phyloP scores from a whole-genome alignment of 2,329 filamentous ascomycete species.

The Fusarium ramigenum region DNA sequence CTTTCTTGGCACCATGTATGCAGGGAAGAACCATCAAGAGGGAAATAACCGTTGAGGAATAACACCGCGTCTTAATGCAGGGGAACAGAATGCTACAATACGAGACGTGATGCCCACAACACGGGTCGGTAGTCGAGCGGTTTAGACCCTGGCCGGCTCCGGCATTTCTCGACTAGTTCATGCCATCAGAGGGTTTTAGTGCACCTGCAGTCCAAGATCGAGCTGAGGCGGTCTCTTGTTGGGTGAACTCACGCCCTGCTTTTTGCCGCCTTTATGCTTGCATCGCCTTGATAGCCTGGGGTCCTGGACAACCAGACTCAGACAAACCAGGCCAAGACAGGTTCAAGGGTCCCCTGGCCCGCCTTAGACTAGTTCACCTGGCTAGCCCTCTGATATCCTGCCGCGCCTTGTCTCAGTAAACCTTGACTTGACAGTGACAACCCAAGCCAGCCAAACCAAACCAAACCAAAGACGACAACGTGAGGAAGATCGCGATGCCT shows the following conservation, averaged over 20 bases:
- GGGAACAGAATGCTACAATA: conserved; percentile 10
- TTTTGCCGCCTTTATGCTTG: conserved; percentile 1
- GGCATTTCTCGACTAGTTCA: conserved; percentile 30
- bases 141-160: conserved; percentile 20
- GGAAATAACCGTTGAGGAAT: background rate
- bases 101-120: background rate
- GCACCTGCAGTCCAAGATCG: conserved; percentile 20
- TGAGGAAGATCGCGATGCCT: conserved; percentile 17
- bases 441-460: background rate
- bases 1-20: background rate
- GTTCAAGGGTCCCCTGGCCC: conserved; percentile 21
- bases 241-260: conserved; percentile 6
- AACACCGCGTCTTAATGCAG: conserved; percentile 1
- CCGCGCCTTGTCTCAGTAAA: conserved; percentile 30
- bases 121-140: conserved; percentile 8
- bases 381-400: conserved; percentile 12
- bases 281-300: background rate
- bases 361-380: conserved; percentile 6
- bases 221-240: conserved; percentile 19
- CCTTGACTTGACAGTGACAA: conserved; percentile 19
- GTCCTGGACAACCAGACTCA: background rate
- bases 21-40: background rate
- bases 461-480: conserved; percentile 1
- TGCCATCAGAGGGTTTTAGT: conserved; percentile 15
- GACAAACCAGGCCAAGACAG: background rate